Evolutionary conservation across 495 filamentous ascomycete genomes (phyloP).

Genomic region (Penicillium goetzii): DNA sequence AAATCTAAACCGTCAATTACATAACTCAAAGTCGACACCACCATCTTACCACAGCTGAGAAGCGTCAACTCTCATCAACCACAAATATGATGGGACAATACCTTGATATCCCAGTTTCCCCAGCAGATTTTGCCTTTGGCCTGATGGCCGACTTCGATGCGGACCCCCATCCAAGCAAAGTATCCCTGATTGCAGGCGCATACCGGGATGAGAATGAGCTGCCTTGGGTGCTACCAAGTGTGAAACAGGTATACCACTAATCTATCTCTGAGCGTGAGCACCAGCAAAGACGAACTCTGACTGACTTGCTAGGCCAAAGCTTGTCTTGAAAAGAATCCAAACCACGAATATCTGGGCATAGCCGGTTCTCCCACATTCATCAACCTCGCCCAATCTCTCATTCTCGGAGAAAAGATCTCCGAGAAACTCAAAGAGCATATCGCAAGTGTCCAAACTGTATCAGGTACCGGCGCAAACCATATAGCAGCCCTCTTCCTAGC

Average conservation of each 20-base stretch:
- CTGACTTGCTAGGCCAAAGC: constrained; percentile 10
- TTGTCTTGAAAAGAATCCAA: constrained; percentile 9
- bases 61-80: background rate
- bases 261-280: background rate
- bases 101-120: constrained; percentile 5
- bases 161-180: constrained; percentile 10
- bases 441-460: constrained; percentile 64
- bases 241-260: constrained; percentile 4
- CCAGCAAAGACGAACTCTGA: background rate
- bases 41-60: background rate
- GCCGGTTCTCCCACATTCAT: constrained; percentile 6
- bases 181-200: constrained; percentile 14
- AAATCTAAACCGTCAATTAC: background rate
- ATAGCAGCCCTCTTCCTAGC: constrained; percentile 76
- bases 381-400: background rate
- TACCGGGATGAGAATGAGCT: constrained; percentile 12
- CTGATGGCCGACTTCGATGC: constrained; percentile 15
- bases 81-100: background rate
- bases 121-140: constrained; percentile 14
- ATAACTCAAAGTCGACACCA: background rate
- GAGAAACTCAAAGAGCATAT: background rate
- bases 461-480: constrained; percentile 80
- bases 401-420: background rate
- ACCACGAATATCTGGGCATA: constrained; percentile 20
- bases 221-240: constrained; percentile 19